Evolutionary conservation across 2,329 filamentous ascomycete genomes (phyloP).

Genomic region (Dendryphion nanum): DNA sequence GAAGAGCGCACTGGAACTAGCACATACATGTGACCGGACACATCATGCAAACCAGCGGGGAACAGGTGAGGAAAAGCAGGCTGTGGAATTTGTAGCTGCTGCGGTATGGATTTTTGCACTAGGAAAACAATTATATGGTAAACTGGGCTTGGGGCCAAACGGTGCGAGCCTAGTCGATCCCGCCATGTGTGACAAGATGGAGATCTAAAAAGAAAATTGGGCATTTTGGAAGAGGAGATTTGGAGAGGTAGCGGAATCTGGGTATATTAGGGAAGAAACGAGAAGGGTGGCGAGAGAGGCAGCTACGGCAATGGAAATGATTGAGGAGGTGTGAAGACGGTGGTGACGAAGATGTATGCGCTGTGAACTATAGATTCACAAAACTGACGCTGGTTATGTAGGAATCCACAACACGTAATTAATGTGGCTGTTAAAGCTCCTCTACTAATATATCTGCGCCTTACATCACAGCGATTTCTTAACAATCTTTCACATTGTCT

Average conservation of each 20-base stretch:
- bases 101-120: conserved; percentile 26
- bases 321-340: conserved; percentile 9
- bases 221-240: conserved; percentile 33
- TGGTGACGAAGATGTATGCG: not conserved
- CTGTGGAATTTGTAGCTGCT: conserved; percentile 28
- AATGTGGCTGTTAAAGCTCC: too few relatives aligned
- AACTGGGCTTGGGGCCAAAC: conserved; percentile 24
- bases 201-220: conserved; percentile 31
- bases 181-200: conserved; percentile 29
- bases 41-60: conserved; percentile 4
- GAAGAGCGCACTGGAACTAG: conserved; percentile 26
- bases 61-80: conserved; percentile 21
- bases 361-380: not conserved
- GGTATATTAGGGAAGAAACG: conserved; percentile 21
- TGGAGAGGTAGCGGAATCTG: conserved; percentile 17
- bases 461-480: too few relatives aligned
- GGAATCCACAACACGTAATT: not conserved
- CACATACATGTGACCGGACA: conserved; percentile 12
- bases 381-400: too few relatives aligned
- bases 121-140: conserved; percentile 19
- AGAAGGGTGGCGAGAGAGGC: conserved; percentile 22
- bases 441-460: too few relatives aligned
- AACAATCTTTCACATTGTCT: too few relatives aligned
- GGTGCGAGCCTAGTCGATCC: conserved; percentile 28
- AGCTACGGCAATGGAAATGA: conserved; percentile 27